Evolutionary conservation across 179 eudicot species (phyloP), one percentile per base, ranked within the genome.

Genomic region (Beta corolliflora): DNA sequence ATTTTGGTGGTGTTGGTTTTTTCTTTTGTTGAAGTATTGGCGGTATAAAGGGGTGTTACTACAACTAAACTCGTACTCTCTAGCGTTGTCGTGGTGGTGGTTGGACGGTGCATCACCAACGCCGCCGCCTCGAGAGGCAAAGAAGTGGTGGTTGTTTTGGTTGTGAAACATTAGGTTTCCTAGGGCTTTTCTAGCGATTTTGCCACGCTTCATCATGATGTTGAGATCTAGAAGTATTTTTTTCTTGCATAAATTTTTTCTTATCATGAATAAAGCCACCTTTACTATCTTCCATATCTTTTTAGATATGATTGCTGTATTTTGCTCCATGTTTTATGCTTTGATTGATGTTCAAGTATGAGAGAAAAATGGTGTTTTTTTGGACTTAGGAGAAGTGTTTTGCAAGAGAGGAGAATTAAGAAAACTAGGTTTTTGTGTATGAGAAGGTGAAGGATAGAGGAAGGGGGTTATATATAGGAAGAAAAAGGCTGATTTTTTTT

Each of bases 11-110:
- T 55, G 71, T 46, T 71, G 83, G 21, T 75, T 84, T 48, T 54
- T 58, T 18, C 81, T 85, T 54, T 76, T 86, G 67, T 61, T 85
- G 82, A 84, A 60, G 76, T 74, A 80, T 3, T 78, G 52, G 69
- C 55, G 85, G 77, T 76, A 79, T 3, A 73, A 50, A 0, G 97
- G 97, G 77, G 86, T 92, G 83, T 80, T 85, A 79, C 87, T 89
- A 53, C 91, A 92, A 78, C 93, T 91, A 84, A 91, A 92, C 83
- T 91, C 92, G 78, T 92, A 91, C 75, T 91, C 90, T 5, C 80
- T 3, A 31, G 44, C 61, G n/a, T 86, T 86, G 0, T 80, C 59
- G 3, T 80, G 10, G 76, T 69, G 58, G 75, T 64, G 74, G 58
- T 59, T 48, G 44, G 84, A 73, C 56, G 86, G 80, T 80, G 41